Percentiles rank a stretch among this genome's conserved stretches.
Conservation (phyloP, 192 early-diverging fungal species). For the Backusella australiensis region DNA sequence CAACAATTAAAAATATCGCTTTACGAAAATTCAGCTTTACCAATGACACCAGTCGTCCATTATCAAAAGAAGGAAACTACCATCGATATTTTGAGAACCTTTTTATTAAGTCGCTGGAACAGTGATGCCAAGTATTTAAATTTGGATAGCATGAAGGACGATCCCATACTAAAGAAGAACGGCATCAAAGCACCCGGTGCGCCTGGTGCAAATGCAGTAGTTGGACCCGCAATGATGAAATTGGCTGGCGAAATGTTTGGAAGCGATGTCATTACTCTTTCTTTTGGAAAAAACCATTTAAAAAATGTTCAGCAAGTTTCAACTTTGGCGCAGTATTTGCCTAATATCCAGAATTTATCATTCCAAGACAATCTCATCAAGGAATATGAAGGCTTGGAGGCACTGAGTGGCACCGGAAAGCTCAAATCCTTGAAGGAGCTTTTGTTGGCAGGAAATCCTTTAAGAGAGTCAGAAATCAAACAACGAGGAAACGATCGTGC, state of each 20-base stretch:
- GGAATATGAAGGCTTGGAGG: constrained; percentile 36
- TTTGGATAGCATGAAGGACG: constrained; percentile 28
- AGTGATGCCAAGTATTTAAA: constrained; percentile 20
- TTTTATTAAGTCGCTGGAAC: constrained; percentile 27
- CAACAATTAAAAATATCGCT: constrained; percentile 7
- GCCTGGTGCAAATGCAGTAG: constrained; percentile 14
- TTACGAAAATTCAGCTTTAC: background rate
- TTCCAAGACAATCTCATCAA: constrained; percentile 40
- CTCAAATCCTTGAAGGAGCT: constrained; percentile 39
- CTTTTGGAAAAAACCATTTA: constrained; percentile 39
- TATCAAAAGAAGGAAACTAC: constrained; percentile 17
- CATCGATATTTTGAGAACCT: constrained; percentile 25
- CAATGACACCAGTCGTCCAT: background rate
- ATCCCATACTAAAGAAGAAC: constrained; percentile 26
- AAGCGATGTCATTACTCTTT: constrained; percentile 35
- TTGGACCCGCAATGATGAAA: constrained; percentile 35
- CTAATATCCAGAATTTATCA: constrained; percentile 44
- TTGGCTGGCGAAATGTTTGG: constrained; percentile 32
- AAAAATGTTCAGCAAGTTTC: constrained; percentile 35
- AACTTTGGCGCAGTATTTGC: constrained; percentile 37
- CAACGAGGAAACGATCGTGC: constrained; percentile 30
- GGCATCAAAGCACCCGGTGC: constrained; percentile 22
- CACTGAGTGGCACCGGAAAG: constrained; percentile 35
- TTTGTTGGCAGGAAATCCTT: constrained; percentile 40
- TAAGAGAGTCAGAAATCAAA: constrained; percentile 33